A percentile compares a stretch with the other conserved stretches of the same genome.
Evolutionary conservation across 768 basidiomycete genomes (phyloP).

Genomic region (Paxillus rubicundulus): DNA sequence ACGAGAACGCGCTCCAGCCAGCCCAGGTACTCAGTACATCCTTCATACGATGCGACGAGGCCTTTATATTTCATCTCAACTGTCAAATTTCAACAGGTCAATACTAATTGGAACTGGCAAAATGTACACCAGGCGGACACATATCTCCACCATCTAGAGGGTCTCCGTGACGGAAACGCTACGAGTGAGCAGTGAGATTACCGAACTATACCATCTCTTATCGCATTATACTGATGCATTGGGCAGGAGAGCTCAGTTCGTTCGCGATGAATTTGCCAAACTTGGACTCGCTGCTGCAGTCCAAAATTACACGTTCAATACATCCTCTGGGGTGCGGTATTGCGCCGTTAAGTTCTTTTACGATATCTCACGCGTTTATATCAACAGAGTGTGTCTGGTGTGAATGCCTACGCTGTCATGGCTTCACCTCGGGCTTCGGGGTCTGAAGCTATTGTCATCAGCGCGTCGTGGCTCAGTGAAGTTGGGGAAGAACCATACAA

Average conservation of each 20-base stretch:
- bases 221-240: neutral
- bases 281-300: conserved; percentile 70
- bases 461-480: conserved; percentile 85
- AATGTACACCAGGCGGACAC: conserved; percentile 85
- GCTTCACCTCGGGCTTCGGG: conserved; percentile 90
- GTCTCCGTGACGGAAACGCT: conserved; percentile 57
- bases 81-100: conserved; percentile 54
- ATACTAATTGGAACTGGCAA: conserved; percentile 87
- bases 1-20: conserved; percentile 95
- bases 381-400: conserved; percentile 54
- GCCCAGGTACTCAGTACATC: conserved; percentile 58
- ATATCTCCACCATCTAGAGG: conserved; percentile 72
- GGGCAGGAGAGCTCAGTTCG: conserved; percentile 60
- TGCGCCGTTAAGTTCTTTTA: neutral
- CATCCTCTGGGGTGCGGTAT: conserved; percentile 46
- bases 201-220: neutral
- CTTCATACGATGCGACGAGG: neutral
- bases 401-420: conserved; percentile 80
- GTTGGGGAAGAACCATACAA: conserved; percentile 62
- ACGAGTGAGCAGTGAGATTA: conserved; percentile 67
- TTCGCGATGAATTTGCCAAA: conserved; percentile 65
- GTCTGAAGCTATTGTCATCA: conserved; percentile 86
- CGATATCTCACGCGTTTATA: conserved; percentile 4
- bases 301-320: conserved; percentile 63
- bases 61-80: too few relatives aligned